A percentile compares a stretch with the other conserved stretches of the same genome.
phyloP scores from a whole-genome alignment of 768 basidiomycete genomes.

The Boletus sensibilis region DNA sequence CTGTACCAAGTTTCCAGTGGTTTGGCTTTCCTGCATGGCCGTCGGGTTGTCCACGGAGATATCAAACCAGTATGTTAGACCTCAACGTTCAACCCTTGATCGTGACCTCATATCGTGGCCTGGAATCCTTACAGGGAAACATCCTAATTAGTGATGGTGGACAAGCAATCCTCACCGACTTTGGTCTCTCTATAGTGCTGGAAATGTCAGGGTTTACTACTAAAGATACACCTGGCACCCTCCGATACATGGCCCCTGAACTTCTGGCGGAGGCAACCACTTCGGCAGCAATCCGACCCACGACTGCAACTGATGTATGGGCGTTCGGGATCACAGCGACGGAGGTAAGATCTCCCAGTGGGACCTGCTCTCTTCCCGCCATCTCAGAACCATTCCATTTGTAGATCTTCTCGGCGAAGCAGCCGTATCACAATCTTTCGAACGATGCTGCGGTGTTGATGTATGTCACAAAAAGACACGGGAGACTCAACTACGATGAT shows the following conservation, averaged over 20 bases:
- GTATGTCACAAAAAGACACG: conserved; percentile 8
- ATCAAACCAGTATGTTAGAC: conserved; percentile 35
- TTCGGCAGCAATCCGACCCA: conserved; percentile 19
- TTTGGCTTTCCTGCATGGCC: conserved; percentile 25
- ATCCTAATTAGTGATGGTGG: conserved; percentile 34
- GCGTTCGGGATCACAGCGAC: conserved; percentile 38
- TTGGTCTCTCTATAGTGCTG: conserved; percentile 40
- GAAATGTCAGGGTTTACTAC: conserved; percentile 38
- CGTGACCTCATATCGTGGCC: neutral
- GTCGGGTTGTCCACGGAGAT: conserved; percentile 36
- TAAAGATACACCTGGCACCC: conserved; percentile 34
- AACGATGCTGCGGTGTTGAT: conserved; percentile 20
- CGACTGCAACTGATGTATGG: conserved; percentile 36
- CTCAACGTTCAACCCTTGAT: neutral
- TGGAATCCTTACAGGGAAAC: conserved; percentile 32
- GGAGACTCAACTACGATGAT: conserved; percentile 18
- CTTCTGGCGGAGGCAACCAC: conserved; percentile 23
- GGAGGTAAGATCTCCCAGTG: conserved; percentile 25
- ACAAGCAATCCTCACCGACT: conserved; percentile 37
- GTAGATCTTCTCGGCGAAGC: conserved; percentile 26
- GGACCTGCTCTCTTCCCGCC: neutral
- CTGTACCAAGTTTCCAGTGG: conserved; percentile 22
- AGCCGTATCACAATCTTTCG: conserved; percentile 19
- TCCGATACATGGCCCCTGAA: conserved; percentile 42
- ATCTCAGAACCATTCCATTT: neutral